A percentile compares a stretch with the other conserved stretches of the same genome.
phyloP scores from a whole-genome alignment of 2,329 filamentous ascomycete genomes.

The Chrysosphaeria jannelii region DNA sequence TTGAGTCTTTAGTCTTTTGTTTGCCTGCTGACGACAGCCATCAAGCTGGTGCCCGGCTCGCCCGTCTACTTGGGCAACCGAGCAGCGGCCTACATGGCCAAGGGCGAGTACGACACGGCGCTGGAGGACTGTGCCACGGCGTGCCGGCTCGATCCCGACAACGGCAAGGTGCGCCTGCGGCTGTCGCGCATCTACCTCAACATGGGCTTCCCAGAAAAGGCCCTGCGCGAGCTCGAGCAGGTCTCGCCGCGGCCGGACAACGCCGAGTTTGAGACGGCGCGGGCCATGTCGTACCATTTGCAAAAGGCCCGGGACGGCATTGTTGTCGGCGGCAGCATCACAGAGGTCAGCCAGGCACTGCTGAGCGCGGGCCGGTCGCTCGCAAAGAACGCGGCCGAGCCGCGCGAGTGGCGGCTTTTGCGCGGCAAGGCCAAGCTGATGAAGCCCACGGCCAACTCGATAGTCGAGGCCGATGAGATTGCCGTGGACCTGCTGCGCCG shows the following conservation, averaged over 20 bases:
- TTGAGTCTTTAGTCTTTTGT: background rate
- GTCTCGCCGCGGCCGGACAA: slow-evolving; percentile 55
- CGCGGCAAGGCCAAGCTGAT: slow-evolving; percentile 74
- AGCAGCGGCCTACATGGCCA: slow-evolving; percentile 78
- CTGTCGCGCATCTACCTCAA: slow-evolving; percentile 73
- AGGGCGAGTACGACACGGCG: slow-evolving; percentile 47
- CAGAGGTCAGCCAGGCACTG: slow-evolving; percentile 74
- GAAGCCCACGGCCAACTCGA: slow-evolving; percentile 67
- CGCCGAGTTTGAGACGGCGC: slow-evolving; percentile 61
- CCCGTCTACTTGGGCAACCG: slow-evolving; percentile 84
- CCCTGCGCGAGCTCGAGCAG: slow-evolving; percentile 49
- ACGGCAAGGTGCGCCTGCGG: slow-evolving; percentile 65
- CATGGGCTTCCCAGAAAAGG: slow-evolving; percentile 63
- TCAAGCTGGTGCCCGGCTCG: slow-evolving; percentile 61
- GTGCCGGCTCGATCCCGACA: slow-evolving; percentile 55
- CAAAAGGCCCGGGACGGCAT: slow-evolving; percentile 52
- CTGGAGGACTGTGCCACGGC: slow-evolving; percentile 67
- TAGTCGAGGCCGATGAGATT: slow-evolving; percentile 78
- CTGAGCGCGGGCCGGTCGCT: slow-evolving; percentile 69
- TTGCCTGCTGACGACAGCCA: slow-evolving; percentile 23
- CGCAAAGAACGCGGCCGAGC: slow-evolving; percentile 43
- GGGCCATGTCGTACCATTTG: slow-evolving; percentile 61
- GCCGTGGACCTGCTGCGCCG: slow-evolving; percentile 61
- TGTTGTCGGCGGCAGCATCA: slow-evolving; percentile 44
- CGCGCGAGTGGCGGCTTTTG: slow-evolving; percentile 83